Evolutionary conservation across 768 basidiomycete genomes (phyloP), one percentile per base, ranked within the genome.

Genomic region (Phylloporus rhodoxanthus): DNA sequence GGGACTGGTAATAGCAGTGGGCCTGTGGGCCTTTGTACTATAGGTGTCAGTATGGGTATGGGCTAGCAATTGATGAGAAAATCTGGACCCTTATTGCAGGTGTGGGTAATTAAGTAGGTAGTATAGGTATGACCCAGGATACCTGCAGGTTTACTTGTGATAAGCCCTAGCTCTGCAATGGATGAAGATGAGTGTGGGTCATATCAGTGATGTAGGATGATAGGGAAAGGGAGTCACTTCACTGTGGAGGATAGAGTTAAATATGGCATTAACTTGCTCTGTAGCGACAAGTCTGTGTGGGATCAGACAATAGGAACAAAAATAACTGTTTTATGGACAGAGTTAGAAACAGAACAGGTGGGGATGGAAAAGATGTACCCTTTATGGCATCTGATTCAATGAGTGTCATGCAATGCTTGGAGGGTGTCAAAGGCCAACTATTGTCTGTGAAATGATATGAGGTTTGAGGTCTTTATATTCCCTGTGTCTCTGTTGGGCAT

Each of bases 251-350:
- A 91, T 80, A 21, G 85, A 79, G 53, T 75, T 82, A 71, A 91
- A 91, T 45, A 90, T 78, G 9, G 85, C 75, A 61, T 91, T 91
- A 46, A 88, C 87, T 80, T 91, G 87, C 69, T 91, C 88, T 87
- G 53, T 40, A 43, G 48, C 41, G 26, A 33, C 33, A 8, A 2
- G 47, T 30, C 32, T 3, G 48, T 28, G 45, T 26, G 57, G 55
- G 52, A 67, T 66, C 47, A 13, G 41, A 38, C 36, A 32, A 49
- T 48, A 61, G 63, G 45, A 52, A 56, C 19, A 55, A 30, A 38
- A 20, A 40, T 32, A 52, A n/a, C 34, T 7, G 29, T 29, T 26
- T 23, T 11, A 44, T 53, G 57, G 47, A 8, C 29, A 23, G 11
- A 36, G 32, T 48, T 23, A 42, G 38, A 14, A 4, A 25, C 26